phyloP scores from a whole-genome alignment of 768 basidiomycete species.

The Xerocomus potaroensis region DNA sequence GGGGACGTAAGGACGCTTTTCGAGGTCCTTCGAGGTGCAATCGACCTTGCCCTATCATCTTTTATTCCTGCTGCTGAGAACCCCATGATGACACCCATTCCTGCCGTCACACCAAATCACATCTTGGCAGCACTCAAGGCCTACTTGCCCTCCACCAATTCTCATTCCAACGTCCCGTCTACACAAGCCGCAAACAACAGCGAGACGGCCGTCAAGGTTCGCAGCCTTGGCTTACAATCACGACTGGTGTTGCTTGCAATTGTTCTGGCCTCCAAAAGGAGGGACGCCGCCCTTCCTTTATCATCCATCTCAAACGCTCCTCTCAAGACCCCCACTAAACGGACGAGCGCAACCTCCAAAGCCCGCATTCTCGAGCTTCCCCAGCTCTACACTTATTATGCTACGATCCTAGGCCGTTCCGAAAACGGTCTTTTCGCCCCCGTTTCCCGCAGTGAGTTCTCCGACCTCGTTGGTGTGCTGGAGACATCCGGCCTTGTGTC shows the following conservation, averaged over 20 bases:
- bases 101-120: slow-evolving; percentile 57
- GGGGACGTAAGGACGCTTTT: slow-evolving; percentile 81
- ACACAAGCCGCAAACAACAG: slow-evolving; percentile 39
- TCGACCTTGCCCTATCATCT: slow-evolving; percentile 57
- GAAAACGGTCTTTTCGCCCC: slow-evolving; percentile 54
- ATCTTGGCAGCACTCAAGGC: slow-evolving; percentile 74
- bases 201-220: slow-evolving; percentile 64
- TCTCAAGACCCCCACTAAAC: slow-evolving; percentile 48
- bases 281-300: slow-evolving; percentile 53
- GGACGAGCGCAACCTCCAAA: slow-evolving; percentile 36
- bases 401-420: slow-evolving; percentile 50
- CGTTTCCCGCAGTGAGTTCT: slow-evolving; percentile 73
- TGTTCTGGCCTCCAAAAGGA: slow-evolving; percentile 59
- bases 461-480: slow-evolving; percentile 64
- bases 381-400: slow-evolving; percentile 64
- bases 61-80: slow-evolving; percentile 15
- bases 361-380: slow-evolving; percentile 49
- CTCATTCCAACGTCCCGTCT: slow-evolving; percentile 5
- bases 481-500: slow-evolving; percentile 69
- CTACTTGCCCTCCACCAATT: slow-evolving; percentile 45
- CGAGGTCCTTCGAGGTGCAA: slow-evolving; percentile 75
- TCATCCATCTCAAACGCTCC: slow-evolving; percentile 33
- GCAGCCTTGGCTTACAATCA: slow-evolving; percentile 67
- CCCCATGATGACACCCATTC: slow-evolving; percentile 33
- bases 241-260: slow-evolving; percentile 64